phyloP scores from a whole-genome alignment of 1,284 basidiomycete species.

The Salmacisia buchloeana region DNA sequence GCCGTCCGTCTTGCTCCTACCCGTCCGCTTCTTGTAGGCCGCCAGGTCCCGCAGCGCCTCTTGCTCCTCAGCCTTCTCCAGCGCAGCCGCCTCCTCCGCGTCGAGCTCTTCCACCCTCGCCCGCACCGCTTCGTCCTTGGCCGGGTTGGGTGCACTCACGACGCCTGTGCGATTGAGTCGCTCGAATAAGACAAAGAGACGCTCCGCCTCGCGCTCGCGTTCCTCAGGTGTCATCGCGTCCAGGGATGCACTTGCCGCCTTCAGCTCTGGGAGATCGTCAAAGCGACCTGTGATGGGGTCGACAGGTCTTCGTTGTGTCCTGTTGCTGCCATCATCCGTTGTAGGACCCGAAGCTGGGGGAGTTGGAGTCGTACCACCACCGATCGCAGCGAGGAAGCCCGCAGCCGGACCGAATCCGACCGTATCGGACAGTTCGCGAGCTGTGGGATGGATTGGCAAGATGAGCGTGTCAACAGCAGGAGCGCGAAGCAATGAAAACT shows the following conservation, averaged over 20 bases:
- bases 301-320: constrained; percentile 6
- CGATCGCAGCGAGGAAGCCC: constrained; percentile 23
- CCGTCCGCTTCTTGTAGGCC: constrained; percentile 12
- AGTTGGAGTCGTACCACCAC: not conserved
- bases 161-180: constrained; percentile 35
- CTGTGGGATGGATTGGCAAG: not conserved
- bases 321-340: not conserved
- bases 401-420: constrained; percentile 44
- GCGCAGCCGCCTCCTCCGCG: constrained; percentile 6
- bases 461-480: not conserved
- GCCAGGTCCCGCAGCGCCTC: constrained; percentile 18
- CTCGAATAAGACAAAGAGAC: constrained; percentile 39
- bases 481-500: not conserved
- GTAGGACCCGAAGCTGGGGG: not conserved
- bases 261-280: constrained; percentile 23
- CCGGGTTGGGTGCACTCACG: constrained; percentile 29
- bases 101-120: constrained; percentile 30
- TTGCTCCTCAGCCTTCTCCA: constrained; percentile 24
- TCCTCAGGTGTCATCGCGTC: constrained; percentile 34
- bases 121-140: constrained; percentile 18
- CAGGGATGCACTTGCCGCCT: constrained; percentile 23
- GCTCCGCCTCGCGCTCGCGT: constrained; percentile 38
- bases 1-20: too few species aligned
- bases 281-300: constrained; percentile 39
- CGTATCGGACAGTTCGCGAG: constrained; percentile 23